Base-by-base conservation (phyloP, 1,139 yeast species). In the Hansenula anomala region DNA sequence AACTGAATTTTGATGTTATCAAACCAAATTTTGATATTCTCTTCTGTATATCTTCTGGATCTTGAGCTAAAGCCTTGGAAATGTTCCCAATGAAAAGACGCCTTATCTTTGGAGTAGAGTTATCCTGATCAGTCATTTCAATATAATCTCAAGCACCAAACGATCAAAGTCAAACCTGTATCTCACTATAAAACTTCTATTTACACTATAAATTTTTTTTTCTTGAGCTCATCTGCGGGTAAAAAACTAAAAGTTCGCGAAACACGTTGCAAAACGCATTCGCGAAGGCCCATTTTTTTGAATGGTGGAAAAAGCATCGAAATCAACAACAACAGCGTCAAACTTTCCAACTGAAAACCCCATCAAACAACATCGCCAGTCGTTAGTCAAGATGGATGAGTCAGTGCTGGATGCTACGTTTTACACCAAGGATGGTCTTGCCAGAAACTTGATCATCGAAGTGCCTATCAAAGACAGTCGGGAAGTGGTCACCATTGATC, bases 71-170 rank as follows among this genome's bases (percentile, higher is more conserved):
- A 17, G 66, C 62, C 3, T 69, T 60, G 2, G 92, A 78, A 30
- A 86, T 71, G 41, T 79, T 73, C 13, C 95, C 92, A 13, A 86
- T 75, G 54, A 80, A 84, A n/a, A 85, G 55, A 34, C 90, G 58
- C 50, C 58, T 54, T 26, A 38, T 33, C 19, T 36, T 23, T 15
- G 28, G 26, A 8, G 22, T 23, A 13, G 26, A 7, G 17, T 15
- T 15, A 13, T 17, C 10, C 15, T 14, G 10, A 17, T 17, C 4
- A 10, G 12, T 9, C 28, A 13, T 31, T n/a, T n/a, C n/a, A n/a
- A n/a, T n/a, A n/a, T n/a, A n/a, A n/a, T n/a, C n/a, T n/a, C n/a
- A n/a, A n/a, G n/a, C n/a, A n/a, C n/a, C n/a, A n/a, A n/a, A n/a
- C n/a, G n/a, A n/a, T n/a, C n/a, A n/a, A n/a, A n/a, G n/a, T n/a